Conservation (phyloP, 257 asterid genomes). For the Capsicum pubescens region DNA sequence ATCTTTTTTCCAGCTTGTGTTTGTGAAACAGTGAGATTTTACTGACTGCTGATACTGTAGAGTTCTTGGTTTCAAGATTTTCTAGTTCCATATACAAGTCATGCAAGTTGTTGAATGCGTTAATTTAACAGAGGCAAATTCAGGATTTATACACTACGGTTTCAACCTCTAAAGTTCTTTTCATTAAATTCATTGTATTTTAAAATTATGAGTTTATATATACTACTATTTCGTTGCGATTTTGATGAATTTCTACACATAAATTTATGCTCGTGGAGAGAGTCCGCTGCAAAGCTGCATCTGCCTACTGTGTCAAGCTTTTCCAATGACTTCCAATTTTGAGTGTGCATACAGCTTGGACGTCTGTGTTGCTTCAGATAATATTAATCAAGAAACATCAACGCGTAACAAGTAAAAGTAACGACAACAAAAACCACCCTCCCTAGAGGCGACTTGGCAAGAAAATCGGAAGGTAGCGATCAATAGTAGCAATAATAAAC, state of each 20-base stretch:
- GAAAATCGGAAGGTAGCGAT: not conserved
- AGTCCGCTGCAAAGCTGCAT: not conserved
- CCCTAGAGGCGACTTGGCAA: not conserved
- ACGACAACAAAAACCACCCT: not conserved
- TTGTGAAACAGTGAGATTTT: not conserved
- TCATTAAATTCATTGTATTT: not conserved
- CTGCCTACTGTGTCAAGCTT: not conserved
- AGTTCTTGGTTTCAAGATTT: constrained; percentile 15
- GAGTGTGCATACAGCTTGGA: not conserved
- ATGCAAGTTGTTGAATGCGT: not conserved
- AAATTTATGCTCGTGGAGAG: not conserved
- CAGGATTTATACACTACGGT: not conserved
- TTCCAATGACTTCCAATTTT: not conserved
- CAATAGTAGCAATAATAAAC: not conserved
- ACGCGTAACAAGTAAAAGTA: not conserved
- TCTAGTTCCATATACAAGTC: not conserved
- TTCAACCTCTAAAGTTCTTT: not conserved
- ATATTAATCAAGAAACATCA: constrained; percentile 17
- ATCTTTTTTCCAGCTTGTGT: not conserved
- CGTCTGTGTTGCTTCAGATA: not conserved
- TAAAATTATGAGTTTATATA: not conserved
- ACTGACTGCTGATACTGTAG: constrained; percentile 20
- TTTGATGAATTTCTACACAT: not conserved
- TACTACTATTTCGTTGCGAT: not conserved
- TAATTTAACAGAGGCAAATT: not conserved